Conservation (phyloP, 768 basidiomycete species). For the Hypholoma fasciculare region DNA sequence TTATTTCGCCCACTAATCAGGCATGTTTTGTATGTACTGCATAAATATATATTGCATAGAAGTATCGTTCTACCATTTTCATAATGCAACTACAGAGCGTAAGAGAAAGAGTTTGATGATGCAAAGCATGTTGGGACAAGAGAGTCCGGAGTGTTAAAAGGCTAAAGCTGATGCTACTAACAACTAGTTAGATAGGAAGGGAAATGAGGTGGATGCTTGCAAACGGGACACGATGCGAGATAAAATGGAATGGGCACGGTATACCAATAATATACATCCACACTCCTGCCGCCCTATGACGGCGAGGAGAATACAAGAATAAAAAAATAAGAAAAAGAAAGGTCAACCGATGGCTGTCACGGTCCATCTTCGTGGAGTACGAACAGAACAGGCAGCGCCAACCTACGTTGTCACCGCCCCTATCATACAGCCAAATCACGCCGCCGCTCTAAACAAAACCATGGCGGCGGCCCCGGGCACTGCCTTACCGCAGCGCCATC, state of each 20-base stretch:
- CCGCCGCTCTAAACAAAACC: background rate
- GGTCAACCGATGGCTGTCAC: background rate
- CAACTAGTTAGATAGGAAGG: too few relatives aligned
- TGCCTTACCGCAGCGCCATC: slow-evolving; percentile 13
- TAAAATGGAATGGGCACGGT: background rate
- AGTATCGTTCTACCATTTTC: too few relatives aligned
- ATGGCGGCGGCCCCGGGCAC: background rate
- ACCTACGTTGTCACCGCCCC: background rate
- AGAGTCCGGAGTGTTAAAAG: too few relatives aligned
- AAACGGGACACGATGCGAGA: too few relatives aligned
- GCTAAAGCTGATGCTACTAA: too few relatives aligned
- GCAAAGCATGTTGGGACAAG: too few relatives aligned
- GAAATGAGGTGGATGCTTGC: too few relatives aligned
- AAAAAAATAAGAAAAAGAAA: slow-evolving; percentile 6
- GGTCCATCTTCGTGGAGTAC: background rate
- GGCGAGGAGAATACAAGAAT: background rate
- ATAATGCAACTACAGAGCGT: too few relatives aligned
- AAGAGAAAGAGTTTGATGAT: too few relatives aligned
- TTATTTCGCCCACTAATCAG: too few relatives aligned
- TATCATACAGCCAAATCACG: background rate
- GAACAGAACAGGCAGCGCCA: background rate
- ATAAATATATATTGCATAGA: too few relatives aligned
- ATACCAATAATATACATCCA: slow-evolving; percentile 5
- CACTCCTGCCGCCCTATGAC: background rate
- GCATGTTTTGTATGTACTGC: too few relatives aligned